Percentiles rank a stretch among this genome's conserved stretches.
Evolutionary conservation across 805 yeast species (phyloP).

Genomic region (Metschnikowia sp.): DNA sequence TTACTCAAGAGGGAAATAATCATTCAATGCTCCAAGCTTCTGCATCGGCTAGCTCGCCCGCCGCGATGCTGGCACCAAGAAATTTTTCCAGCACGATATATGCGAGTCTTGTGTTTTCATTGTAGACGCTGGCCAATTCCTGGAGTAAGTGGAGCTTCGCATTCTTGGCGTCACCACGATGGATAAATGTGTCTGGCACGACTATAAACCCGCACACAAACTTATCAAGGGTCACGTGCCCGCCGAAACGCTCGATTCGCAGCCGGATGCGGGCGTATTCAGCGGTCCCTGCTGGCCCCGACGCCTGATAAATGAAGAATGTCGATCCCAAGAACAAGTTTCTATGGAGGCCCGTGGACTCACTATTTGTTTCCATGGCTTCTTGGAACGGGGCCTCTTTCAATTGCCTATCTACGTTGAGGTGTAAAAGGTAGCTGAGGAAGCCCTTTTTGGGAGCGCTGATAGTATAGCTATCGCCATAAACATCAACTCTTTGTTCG

Average conservation of each 20-base stretch:
- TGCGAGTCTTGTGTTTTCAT: conserved; percentile 25
- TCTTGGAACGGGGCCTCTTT: neutral
- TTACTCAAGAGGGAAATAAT: neutral
- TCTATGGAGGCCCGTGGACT: conserved; percentile 2
- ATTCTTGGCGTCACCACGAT: conserved; percentile 6
- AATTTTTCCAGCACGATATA: conserved; percentile 33
- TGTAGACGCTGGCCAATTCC: conserved; percentile 14
- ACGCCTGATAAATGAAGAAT: conserved; percentile 27
- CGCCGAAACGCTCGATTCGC: conserved; percentile 47
- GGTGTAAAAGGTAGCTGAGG: conserved; percentile 6
- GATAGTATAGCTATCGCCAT: conserved; percentile 59
- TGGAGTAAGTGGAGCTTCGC: conserved; percentile 12
- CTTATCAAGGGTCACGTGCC: conserved; percentile 10
- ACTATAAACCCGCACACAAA: conserved; percentile 37
- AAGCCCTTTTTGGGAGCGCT: conserved; percentile 17
- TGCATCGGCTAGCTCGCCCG: conserved; percentile 9
- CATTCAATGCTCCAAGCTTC: neutral
- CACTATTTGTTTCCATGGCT: neutral
- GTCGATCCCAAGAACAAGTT: conserved; percentile 34
- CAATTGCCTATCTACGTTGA: conserved; percentile 11
- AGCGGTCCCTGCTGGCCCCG: conserved; percentile 6
- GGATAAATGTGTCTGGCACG: conserved; percentile 18
- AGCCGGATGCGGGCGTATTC: conserved; percentile 12
- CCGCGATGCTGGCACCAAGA: conserved; percentile 20
- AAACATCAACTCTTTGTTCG: conserved; percentile 45